A percentile compares a stretch with the other conserved stretches of the same genome.
Conservation (phyloP, 495 filamentous ascomycete species). For the Oidiodendron maius region DNA sequence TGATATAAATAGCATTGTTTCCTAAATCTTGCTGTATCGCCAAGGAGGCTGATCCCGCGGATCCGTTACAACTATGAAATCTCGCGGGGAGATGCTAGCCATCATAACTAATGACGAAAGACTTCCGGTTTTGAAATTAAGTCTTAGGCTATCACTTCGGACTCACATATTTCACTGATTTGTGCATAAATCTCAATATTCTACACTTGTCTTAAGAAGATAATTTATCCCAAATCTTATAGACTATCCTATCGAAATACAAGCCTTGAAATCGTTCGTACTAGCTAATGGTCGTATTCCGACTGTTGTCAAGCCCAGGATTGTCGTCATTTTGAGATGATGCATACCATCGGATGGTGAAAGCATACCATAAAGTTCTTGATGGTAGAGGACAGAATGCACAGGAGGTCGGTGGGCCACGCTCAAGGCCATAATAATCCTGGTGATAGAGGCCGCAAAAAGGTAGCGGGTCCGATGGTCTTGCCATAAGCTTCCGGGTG, state of each 20-base stretch:
- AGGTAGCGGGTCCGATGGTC: too few species aligned
- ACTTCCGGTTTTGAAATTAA: not conserved
- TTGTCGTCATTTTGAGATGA: not conserved
- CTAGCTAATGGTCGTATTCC: not conserved
- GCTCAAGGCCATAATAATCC: too few species aligned
- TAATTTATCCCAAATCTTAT: not conserved
- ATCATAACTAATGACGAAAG: not conserved
- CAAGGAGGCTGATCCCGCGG: not conserved
- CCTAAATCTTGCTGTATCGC: not conserved
- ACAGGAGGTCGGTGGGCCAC: too few species aligned
- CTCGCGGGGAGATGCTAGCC: not conserved
- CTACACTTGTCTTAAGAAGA: not conserved
- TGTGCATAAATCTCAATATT: not conserved
- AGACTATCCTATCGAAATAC: not conserved
- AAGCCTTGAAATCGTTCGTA: not conserved
- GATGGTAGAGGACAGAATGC: too few species aligned
- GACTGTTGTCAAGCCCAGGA: not conserved
- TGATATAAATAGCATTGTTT: not conserved
- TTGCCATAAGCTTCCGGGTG: too few species aligned
- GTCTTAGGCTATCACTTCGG: not conserved
- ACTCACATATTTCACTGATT: not conserved
- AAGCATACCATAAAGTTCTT: not conserved
- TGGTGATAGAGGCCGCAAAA: too few species aligned
- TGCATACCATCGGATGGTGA: not conserved
- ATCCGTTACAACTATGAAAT: not conserved